Evolutionary conservation across 2,329 filamentous ascomycete species (phyloP), one percentile per base, ranked within the genome.

Genomic region (Epichloe baconii): DNA sequence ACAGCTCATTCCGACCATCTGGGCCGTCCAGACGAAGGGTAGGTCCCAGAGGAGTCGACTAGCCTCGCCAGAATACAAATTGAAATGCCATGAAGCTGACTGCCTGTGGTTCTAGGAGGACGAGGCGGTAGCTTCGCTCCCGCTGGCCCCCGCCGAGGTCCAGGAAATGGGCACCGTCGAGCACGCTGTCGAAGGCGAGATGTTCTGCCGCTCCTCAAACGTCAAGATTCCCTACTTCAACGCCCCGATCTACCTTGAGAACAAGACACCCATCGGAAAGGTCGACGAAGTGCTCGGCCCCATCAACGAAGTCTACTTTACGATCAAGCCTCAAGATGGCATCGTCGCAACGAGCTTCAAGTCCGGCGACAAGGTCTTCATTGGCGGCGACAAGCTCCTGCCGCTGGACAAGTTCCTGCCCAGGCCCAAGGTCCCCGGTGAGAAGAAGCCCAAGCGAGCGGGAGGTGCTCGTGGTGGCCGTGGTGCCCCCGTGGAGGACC

Each of bases 141-240:
- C 14, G 44, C 52, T 1, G 55, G 55, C 1, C 56, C 56, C 56
- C 56, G 56, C 55, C 17, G 51, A 58, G 42, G 56, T 58, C 21
- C 50, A 49, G 34, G 93, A 96, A 74, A 88, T 98, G 85, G 93
- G 93, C 69, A 81, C 80, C 58, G 95, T 97, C 71, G 72, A 96
- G 67, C 93, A 98, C 74, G 83, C 89, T 53, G 91, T 87, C 73
- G 93, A 98, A 72, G 91, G 91, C 68, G 93, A 98, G 72, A 93
- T 98, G 79, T 85, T 98, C 61, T 96, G 91, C 85, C 84, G 89
- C 71, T 94, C 87, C 60, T 85, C 86, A 71, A 97, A 96, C 77
- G 76, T 85, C 62, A 97, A 97, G 74, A 85, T 98, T 57, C 93
- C 93, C 55, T 95, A 95, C 76, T 98, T 98, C 84, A 97, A 96